Conservation (phyloP, 2,329 filamentous ascomycete species). For the Sclerotinia trifoliorum region DNA sequence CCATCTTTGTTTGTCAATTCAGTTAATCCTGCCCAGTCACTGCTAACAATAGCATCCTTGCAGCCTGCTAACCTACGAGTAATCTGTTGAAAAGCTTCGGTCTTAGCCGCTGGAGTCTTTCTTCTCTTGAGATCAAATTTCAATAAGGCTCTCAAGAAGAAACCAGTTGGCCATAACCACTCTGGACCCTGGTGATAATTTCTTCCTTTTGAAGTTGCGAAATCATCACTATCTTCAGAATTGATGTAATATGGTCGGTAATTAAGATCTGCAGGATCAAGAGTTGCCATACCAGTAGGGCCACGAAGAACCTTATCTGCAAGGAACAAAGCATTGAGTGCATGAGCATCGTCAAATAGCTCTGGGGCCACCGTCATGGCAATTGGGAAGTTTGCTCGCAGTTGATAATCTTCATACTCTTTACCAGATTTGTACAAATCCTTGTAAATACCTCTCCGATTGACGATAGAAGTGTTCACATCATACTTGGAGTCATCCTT, state of each 20-base stretch:
- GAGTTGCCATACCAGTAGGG: conserved; percentile 90
- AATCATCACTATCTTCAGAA: conserved; percentile 87
- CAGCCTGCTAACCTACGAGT: conserved; percentile 79
- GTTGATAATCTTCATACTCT: conserved; percentile 96
- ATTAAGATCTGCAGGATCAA: conserved; percentile 88
- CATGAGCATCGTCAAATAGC: conserved; percentile 77
- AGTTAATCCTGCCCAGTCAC: conserved; percentile 84
- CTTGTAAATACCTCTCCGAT: conserved; percentile 96
- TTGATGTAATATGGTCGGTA: conserved; percentile 96
- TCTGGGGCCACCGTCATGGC: conserved; percentile 92
- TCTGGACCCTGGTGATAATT: conserved; percentile 99
- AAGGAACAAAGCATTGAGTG: conserved; percentile 73
- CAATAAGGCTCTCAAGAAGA: conserved; percentile 86
- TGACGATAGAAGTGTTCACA: conserved; percentile 74
- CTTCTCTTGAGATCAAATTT: conserved; percentile 83
- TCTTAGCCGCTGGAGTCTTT: conserved; percentile 62
- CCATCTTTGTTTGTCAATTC: conserved; percentile 93
- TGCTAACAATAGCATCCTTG: conserved; percentile 78
- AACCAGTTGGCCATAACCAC: conserved; percentile 97
- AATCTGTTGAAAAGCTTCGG: conserved; percentile 92
- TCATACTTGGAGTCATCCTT: conserved; percentile 75
- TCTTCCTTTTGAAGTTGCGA: conserved; percentile 86
- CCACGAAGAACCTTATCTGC: conserved; percentile 79
- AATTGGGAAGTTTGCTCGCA: conserved; percentile 90
- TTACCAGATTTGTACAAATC: conserved; percentile 92